Percentiles rank a stretch among this genome's conserved stretches.
These are phyloP conservation scores for Rosa rugosa DNA, from an alignment of 306 rosid genomes.

Conservation along the genomic window DNA sequence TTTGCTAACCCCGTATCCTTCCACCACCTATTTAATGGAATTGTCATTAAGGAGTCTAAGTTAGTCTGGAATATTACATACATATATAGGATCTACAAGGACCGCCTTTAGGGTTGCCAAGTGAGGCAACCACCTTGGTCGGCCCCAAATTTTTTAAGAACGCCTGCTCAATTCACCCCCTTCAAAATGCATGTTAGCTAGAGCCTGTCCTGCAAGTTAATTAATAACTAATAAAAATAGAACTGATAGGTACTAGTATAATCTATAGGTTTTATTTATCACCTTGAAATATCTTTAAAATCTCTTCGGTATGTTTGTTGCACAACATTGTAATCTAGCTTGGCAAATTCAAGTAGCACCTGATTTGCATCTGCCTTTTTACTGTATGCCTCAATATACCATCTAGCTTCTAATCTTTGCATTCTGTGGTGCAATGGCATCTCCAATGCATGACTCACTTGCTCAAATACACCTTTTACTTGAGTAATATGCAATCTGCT, in stretches of 20 bases:
- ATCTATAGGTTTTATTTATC: background rate
- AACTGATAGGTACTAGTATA: background rate
- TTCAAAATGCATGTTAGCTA: too few relatives aligned
- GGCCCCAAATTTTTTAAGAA: too few relatives aligned
- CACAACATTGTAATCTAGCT: conserved; percentile 47
- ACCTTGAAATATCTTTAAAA: conserved; percentile 49
- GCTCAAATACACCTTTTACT: background rate
- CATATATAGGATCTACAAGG: too few relatives aligned
- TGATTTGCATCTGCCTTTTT: conserved; percentile 27
- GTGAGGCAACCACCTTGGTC: background rate
- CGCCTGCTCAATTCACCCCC: too few relatives aligned
- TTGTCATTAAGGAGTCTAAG: background rate
- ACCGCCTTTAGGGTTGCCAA: background rate
- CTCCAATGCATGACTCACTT: conserved; percentile 48
- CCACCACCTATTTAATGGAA: conserved; percentile 54
- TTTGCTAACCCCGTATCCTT: conserved; percentile 39
- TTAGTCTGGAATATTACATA: too few relatives aligned
- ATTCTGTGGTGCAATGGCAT: conserved; percentile 47
- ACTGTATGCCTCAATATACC: conserved; percentile 51
- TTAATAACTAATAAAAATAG: background rate
- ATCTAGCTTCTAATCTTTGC: conserved; percentile 45
- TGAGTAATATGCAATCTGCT: background rate
- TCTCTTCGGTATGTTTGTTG: conserved; percentile 45
- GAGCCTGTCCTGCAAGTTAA: background rate
- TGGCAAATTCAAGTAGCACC: conserved; percentile 44